Conservation (phyloP, 768 basidiomycete species). For the Pisolithus marmoratus region DNA sequence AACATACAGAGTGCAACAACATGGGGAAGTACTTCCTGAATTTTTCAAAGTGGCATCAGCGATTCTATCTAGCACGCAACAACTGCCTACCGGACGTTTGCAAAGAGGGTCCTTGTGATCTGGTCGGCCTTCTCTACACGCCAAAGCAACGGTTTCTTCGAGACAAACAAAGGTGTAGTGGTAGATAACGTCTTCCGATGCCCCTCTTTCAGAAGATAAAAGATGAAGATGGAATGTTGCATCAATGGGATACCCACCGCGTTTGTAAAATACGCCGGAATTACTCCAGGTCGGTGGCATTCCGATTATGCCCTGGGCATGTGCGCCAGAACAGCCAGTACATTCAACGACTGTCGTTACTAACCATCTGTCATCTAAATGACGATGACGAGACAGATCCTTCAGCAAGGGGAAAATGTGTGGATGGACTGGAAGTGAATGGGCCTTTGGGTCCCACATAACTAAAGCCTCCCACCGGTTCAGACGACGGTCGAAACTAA, state of each 20-base stretch:
- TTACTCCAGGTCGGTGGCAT: background rate
- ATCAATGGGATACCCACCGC: background rate
- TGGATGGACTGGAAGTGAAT: background rate
- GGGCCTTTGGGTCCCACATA: background rate
- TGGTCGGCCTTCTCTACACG: background rate
- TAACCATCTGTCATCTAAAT: background rate
- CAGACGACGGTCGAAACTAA: background rate
- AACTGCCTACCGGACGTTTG: background rate
- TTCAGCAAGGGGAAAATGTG: background rate
- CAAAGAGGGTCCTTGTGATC: background rate
- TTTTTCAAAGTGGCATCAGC: background rate
- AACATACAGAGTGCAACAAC: background rate
- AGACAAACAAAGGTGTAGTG: background rate
- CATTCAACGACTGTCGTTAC: background rate
- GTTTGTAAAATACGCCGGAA: background rate
- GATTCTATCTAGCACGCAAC: too few species aligned
- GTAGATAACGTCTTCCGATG: background rate
- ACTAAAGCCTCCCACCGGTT: background rate
- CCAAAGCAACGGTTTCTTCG: background rate
- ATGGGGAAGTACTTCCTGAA: background rate
- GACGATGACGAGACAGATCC: background rate
- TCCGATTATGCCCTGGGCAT: background rate
- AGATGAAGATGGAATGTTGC: background rate
- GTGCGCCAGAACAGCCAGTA: background rate
- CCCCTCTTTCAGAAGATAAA: background rate